Evolutionary conservation across 805 yeast species (phyloP), one percentile per base, ranked within the genome.

Genomic region (Saccharomyces paradoxus): DNA sequence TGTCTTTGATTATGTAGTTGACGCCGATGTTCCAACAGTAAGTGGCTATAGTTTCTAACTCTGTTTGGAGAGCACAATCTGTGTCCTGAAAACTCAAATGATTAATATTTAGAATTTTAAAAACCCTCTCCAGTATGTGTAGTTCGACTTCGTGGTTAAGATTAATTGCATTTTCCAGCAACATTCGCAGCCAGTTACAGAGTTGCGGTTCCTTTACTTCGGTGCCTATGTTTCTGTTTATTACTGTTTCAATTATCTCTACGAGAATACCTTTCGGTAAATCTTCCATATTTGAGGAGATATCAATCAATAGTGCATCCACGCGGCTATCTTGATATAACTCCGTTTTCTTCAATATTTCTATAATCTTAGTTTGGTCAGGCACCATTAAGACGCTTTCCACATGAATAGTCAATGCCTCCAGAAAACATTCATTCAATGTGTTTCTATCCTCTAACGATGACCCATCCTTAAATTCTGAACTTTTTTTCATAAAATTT

Each of bases 1-100:
- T 59, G 2, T 60, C 67, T 6, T 56, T 56, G 37, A 63, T 63
- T 27, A 69, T 56, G 3, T 52, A 41, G 21, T 61, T 64, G 3
- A 74, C 70, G 0, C 77, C 77, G 46, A 60, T 58, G 49, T 75
- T 75, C 78, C 78, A 75, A 48, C 71, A 63, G 0, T 63, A 58
- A 1, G 73, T 69, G 1, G 74, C 64, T 8, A 75, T 55, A 68
- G 70, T 68, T 58, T 74, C 77, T 31, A 72, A 51, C 50, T 74
- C 77, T 0, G 50, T 56, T 13, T 59, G 62, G 30, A 30, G 41
- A 41, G 27, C 58, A 30, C 3, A 47, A 46, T 28, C 37, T 41
- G 29, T 41, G 26, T 31, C 32, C 31, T 30, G 29, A n/a, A 41
- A 21, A 49, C 51, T 55, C 3, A 41, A 60, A 32, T 31, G 52